Evolutionary conservation across 176 grass and related monocot genomes (phyloP), one percentile per base, ranked within the genome.

Genomic region (Lolium perenne): DNA sequence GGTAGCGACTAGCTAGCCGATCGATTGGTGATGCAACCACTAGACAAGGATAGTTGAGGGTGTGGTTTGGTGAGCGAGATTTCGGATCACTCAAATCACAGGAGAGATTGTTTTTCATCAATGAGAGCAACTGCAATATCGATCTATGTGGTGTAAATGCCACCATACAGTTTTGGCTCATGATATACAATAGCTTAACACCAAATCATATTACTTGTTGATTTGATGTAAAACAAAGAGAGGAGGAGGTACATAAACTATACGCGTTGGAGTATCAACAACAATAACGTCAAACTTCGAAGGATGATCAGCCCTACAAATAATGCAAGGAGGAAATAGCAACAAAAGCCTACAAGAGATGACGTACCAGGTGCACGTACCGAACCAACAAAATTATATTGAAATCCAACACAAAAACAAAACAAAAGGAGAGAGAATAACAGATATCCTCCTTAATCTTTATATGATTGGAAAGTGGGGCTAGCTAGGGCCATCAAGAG

Each of bases 51-150:
- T 7, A 16, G 11, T 15, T 2, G 4, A 79, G 13, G 21, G 21
- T 9, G 41, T 48, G 79, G 61, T 20, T 81, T 81, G 61, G 23
- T 35, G 46, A 4, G 45, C 43, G 2, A 10, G 56, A 25, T 46
- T 23, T 79, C 77, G 43, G 35, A 43, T 78, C 76, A 78, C 54
- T 78, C 76, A 15, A 78, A 43, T 78, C 20, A 60, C n/a, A 62
- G 14, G 38, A 11, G 17, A n/a, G 17, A 3, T 11, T 1, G 76
- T 43, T 61, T 45, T 79, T 41, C 20, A 9, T 60, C 54, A 13
- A 60, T 2, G 11, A 43, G 55, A 17, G 12, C 23, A 15, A 59
- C n/a, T 79, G 77, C 77, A 5, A 9, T 79, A 43, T 79, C 46
- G 22, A 51, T 1, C 55, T 8, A 45, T 60, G 20, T 23, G 20